phyloP scores from a whole-genome alignment of 2,329 filamentous ascomycete species.

The Cordyceps cateniannulata region DNA sequence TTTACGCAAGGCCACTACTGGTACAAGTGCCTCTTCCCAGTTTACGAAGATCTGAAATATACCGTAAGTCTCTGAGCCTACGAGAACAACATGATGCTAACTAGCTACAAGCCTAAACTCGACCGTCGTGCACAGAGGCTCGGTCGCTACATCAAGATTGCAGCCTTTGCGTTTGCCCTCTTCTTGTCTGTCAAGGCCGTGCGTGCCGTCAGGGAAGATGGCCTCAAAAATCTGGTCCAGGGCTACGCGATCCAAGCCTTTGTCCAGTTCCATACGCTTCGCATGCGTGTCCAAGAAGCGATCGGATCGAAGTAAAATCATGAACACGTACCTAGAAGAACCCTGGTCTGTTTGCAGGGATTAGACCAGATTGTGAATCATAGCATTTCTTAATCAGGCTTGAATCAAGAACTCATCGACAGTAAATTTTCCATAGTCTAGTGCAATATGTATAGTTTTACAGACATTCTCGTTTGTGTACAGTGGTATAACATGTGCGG shows the following conservation, averaged over 20 bases:
- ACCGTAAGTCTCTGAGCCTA: constrained; percentile 21
- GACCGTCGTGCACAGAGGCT: neutral
- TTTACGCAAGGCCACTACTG: constrained; percentile 29
- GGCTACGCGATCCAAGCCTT: constrained; percentile 8
- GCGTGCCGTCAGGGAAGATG: constrained; percentile 1
- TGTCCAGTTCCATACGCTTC: constrained; percentile 8
- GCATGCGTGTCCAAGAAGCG: neutral
- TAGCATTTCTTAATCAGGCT: neutral
- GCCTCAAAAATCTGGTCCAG: neutral
- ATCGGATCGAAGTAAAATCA: neutral
- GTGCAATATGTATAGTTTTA: neutral
- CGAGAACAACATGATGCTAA: neutral
- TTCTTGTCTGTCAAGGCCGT: constrained; percentile 2
- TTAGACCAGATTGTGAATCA: neutral
- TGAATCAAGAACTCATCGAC: neutral
- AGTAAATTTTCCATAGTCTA: neutral
- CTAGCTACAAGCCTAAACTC: neutral
- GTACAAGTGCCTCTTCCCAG: constrained; percentile 31
- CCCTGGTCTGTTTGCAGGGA: neutral
- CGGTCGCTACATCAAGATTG: constrained; percentile 1
- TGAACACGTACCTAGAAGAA: neutral
- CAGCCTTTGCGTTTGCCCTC: neutral
- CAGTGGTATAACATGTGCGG: constrained; percentile 1
- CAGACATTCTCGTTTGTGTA: neutral
- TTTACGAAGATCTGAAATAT: constrained; percentile 26